Conservation (phyloP, 179 eudicot genomes). For the Kewa caespitosa region DNA sequence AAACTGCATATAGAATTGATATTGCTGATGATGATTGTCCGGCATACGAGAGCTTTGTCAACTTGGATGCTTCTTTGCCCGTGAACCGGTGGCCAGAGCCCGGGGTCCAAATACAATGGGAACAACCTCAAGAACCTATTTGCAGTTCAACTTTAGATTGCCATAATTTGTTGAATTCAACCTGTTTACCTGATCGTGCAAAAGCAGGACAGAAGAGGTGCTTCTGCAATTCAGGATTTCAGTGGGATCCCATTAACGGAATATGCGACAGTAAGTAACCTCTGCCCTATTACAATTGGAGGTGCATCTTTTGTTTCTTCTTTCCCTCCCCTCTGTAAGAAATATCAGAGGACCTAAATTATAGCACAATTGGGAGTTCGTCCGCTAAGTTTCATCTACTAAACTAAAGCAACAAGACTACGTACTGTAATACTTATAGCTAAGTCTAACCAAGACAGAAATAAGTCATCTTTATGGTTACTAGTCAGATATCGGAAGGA, state of each 20-base stretch:
- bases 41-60: conserved; percentile 47
- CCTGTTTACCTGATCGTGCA: conserved; percentile 36
- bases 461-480: too few species aligned
- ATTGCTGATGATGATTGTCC: conserved; percentile 35
- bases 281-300: too few species aligned
- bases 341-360: too few species aligned
- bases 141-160: conserved; percentile 38
- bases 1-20: conserved; percentile 42
- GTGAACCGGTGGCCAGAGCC: conserved; percentile 48
- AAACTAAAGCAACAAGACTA: too few species aligned
- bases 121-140: conserved; percentile 41
- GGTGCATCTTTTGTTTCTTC: too few species aligned
- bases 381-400: too few species aligned
- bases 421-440: too few species aligned
- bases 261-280: conserved; percentile 36
- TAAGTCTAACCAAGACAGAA: too few species aligned
- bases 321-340: too few species aligned
- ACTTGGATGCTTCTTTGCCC: conserved; percentile 35
- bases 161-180: conserved; percentile 26
- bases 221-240: conserved; percentile 43
- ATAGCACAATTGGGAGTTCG: too few species aligned
- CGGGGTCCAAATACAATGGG: conserved; percentile 54
- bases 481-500: too few species aligned
- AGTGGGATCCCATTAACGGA: conserved; percentile 49
- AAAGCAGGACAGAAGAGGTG: conserved; percentile 41